Evolutionary conservation across 352 stramenopile species (phyloP).

Genomic region (Pythium insidiosum): DNA sequence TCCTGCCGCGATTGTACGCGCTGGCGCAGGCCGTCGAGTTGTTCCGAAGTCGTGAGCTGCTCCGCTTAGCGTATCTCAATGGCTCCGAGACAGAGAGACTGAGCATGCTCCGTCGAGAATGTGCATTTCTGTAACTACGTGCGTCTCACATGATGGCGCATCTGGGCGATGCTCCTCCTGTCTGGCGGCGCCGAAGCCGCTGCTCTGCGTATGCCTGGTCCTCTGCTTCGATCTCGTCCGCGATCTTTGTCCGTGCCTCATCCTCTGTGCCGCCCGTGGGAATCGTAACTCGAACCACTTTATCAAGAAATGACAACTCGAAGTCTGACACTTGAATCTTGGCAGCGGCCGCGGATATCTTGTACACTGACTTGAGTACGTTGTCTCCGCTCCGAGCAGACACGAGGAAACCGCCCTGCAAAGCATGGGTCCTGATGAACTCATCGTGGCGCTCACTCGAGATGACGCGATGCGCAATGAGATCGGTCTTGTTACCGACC

Average conservation of each 20-base stretch:
- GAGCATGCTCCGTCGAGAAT: conserved; percentile 36
- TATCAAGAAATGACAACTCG: conserved; percentile 77
- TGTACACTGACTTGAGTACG: conserved; percentile 74
- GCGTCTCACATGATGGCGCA: conserved; percentile 35
- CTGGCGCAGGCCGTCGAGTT: conserved; percentile 36
- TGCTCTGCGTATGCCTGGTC: conserved; percentile 41
- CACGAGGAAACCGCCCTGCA: conserved; percentile 71
- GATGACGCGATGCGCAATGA: conserved; percentile 70
- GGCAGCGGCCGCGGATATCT: conserved; percentile 52
- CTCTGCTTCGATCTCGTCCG: conserved; percentile 74
- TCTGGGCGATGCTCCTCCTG: conserved; percentile 6
- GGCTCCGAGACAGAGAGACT: conserved; percentile 31
- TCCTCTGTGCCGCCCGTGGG: conserved; percentile 17
- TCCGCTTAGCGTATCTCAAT: conserved; percentile 59
- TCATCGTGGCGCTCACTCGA: conserved; percentile 58
- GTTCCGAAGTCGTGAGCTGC: conserved; percentile 36
- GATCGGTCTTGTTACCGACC: conserved; percentile 85
- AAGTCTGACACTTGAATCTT: conserved; percentile 71
- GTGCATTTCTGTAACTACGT: conserved; percentile 40
- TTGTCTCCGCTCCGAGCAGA: conserved; percentile 82
- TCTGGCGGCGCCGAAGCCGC: no score
- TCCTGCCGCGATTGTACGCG: conserved; percentile 58
- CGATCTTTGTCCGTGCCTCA: conserved; percentile 55
- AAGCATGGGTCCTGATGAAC: conserved; percentile 53
- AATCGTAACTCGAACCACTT: conserved; percentile 50